These are phyloP conservation scores for Alopecurus myosuroides DNA, from an alignment of 176 grass and related monocot species.

Conservation along the genomic window DNA sequence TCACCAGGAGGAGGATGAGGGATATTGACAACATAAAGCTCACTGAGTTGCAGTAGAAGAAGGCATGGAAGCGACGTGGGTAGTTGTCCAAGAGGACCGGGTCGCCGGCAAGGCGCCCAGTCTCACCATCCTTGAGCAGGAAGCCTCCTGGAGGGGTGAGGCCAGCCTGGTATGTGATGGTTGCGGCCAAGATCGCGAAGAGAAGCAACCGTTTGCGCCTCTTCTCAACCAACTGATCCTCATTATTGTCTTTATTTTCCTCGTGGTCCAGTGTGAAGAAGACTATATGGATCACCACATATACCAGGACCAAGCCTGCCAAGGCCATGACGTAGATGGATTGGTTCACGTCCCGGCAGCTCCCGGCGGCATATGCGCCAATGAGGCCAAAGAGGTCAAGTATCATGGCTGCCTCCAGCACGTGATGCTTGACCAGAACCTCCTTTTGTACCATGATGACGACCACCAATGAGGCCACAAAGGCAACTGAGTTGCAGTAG, in stretches of 20 bases:
- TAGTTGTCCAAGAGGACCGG: constrained; percentile 3
- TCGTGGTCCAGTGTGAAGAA: neutral
- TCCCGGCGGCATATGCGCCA: constrained; percentile 2
- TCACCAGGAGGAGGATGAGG: constrained; percentile 19
- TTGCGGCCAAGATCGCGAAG: neutral
- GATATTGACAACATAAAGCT: neutral
- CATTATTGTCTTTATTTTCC: neutral
- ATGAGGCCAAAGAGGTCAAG: neutral
- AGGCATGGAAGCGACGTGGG: constrained; percentile 5
- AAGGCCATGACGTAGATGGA: constrained; percentile 11
- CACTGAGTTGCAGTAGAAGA: constrained; percentile 34
- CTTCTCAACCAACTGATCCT: neutral
- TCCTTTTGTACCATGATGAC: constrained; percentile 24
- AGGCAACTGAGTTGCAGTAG: constrained; percentile 29
- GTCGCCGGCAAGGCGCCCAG: neutral
- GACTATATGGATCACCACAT: neutral
- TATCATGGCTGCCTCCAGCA: neutral
- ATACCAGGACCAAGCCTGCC: neutral
- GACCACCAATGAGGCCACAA: constrained; percentile 22
- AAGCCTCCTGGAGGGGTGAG: constrained; percentile 13
- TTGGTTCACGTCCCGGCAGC: neutral
- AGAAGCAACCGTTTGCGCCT: neutral
- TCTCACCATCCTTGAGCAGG: neutral
- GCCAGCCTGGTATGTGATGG: constrained; percentile 1
- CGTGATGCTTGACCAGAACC: neutral